Evolutionary conservation across 805 yeast species (phyloP), one percentile per base, ranked within the genome.

Genomic region (Ogataea nonfermentans): DNA sequence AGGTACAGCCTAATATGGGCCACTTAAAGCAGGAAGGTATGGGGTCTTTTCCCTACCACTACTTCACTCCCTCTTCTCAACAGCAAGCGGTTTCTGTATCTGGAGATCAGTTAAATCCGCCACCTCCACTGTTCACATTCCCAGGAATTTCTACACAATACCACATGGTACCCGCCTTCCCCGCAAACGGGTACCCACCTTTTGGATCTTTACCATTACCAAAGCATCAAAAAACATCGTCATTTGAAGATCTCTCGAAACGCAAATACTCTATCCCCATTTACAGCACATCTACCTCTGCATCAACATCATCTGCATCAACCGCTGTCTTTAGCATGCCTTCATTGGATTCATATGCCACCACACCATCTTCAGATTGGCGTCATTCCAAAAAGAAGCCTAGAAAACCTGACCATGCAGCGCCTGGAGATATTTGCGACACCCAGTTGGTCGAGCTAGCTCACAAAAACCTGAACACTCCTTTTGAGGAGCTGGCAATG

Each of bases 361-460:
- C 43, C n/a, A 35, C 38, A 13, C 26, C 35, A 4, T 31, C 34
- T 17, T 19, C 40, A 25, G 42, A 30, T 14, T 33, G 27, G 24
- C 23, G 19, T 30, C 41, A 24, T n/a, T 36, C 20, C 33, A 45
- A 59, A n/a, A 62, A 61, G 41, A 51, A 63, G 33, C 42, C 54
- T 3, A 52, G 67, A 41, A 56, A 56, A 30, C 49, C 64, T 0
- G 66, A 63, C 46, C 61, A 56, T 41, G 57, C 58, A 2, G 38
- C 53, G 7, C 62, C 62, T 3, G 65, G 65, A 9, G 67, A 63
- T 38, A 55, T 58, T 9, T 62, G 66, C 20, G 71, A 67, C 41
- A 49, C 48, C 6, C 68, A 67, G 37, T 52, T 69, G 38, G 65
- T 63, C 35, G 65, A 59, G 26, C 38, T 67, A 16, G 74, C 74